These are phyloP conservation scores for Agaricus sinodeliciosus DNA, from an alignment of 768 basidiomycete species.

Conservation along the genomic window DNA sequence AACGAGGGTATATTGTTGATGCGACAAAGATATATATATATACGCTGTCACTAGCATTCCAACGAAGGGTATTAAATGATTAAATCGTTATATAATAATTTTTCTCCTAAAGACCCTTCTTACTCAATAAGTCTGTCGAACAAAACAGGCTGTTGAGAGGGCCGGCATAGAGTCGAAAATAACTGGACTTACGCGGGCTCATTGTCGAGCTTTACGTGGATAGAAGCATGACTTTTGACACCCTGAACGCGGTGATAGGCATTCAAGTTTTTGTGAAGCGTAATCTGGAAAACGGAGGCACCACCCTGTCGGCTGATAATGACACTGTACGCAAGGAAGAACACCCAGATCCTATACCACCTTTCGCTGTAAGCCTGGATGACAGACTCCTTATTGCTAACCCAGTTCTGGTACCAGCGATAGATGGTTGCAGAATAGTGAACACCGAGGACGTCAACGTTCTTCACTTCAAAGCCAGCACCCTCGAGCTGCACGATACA, in stretches of 20 bases:
- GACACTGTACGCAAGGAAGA: slow-evolving; percentile 91
- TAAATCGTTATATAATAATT: neutral
- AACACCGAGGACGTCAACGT: slow-evolving; percentile 92
- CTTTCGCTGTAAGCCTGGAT: slow-evolving; percentile 84
- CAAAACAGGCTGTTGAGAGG: neutral
- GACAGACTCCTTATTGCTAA: slow-evolving; percentile 87
- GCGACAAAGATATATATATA: too few species aligned
- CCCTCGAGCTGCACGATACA: slow-evolving; percentile 59
- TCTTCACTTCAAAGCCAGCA: slow-evolving; percentile 96
- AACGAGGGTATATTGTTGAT: too few species aligned
- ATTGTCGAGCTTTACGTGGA: slow-evolving; percentile 57
- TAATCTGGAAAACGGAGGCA: slow-evolving; percentile 94
- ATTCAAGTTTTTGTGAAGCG: slow-evolving; percentile 97
- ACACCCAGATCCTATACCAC: slow-evolving; percentile 95
- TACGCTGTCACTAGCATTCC: too few species aligned
- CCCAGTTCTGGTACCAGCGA: slow-evolving; percentile 98
- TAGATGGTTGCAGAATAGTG: slow-evolving; percentile 91
- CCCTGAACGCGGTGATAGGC: slow-evolving; percentile 89
- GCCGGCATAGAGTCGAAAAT: neutral
- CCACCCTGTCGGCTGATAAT: slow-evolving; percentile 86
- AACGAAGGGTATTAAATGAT: too few species aligned
- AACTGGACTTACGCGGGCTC: slow-evolving; percentile 37
- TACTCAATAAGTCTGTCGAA: slow-evolving; percentile 10
- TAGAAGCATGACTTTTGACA: slow-evolving; percentile 73
- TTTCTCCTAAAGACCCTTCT: neutral